Conservation (phyloP, 108 stramenopile species). For the Skeletonema menzelii region DNA sequence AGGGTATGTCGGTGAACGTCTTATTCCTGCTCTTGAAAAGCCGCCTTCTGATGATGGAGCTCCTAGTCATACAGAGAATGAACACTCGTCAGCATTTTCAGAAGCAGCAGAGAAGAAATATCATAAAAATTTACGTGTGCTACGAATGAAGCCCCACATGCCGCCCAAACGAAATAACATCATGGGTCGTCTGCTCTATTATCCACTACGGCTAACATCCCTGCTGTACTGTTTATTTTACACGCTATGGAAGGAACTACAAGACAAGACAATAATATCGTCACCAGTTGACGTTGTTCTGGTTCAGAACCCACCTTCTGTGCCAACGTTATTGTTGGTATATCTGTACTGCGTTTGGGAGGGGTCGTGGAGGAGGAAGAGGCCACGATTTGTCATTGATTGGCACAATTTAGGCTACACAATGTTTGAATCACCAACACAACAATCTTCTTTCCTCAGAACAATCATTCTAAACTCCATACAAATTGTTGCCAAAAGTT, state of each 20-base stretch:
- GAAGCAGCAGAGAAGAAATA: not conserved
- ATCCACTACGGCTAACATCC: constrained; percentile 54
- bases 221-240: constrained; percentile 51
- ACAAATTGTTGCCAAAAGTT: constrained; percentile 47
- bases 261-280: constrained; percentile 19
- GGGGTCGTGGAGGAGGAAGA: constrained; percentile 16
- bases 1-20: constrained; percentile 75
- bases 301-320: constrained; percentile 97
- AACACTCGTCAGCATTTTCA: not conserved
- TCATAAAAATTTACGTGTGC: constrained; percentile 52
- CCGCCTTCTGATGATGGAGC: not conserved
- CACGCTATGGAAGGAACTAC: constrained; percentile 54
- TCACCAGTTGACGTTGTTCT: constrained; percentile 71
- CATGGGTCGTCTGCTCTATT: constrained; percentile 59
- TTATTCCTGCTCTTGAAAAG: constrained; percentile 41
- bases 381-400: constrained; percentile 88
- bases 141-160: constrained; percentile 57
- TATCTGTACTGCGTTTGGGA: constrained; percentile 57
- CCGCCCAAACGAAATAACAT: constrained; percentile 48
- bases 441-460: not conserved
- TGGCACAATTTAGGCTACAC: constrained; percentile 99
- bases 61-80: no score
- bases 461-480: constrained; percentile 17
- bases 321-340: constrained; percentile 81
- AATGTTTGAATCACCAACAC: constrained; percentile 67